Percentiles rank a stretch among this genome's conserved stretches.
Conservation (phyloP, 306 rosid species). For the Benincasa hispida region DNA sequence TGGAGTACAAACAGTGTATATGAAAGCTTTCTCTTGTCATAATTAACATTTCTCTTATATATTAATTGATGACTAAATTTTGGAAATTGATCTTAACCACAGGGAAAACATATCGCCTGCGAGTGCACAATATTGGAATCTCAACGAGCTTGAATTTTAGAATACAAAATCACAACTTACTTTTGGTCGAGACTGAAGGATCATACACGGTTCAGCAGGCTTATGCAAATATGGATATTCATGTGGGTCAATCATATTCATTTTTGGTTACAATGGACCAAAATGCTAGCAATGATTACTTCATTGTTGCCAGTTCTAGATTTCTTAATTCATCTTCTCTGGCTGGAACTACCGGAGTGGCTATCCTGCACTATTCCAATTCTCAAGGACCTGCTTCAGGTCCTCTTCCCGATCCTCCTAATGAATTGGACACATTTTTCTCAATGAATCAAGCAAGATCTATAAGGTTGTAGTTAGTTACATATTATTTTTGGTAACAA, state of each 20-base stretch:
- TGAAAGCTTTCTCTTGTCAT: neutral
- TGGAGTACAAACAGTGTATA: neutral
- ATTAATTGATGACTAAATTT: neutral
- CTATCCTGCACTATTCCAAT: slow-evolving; percentile 59
- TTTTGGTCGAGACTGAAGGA: slow-evolving; percentile 77
- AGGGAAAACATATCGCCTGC: slow-evolving; percentile 80
- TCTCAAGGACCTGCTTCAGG: slow-evolving; percentile 72
- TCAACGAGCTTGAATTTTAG: slow-evolving; percentile 81
- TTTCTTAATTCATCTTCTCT: slow-evolving; percentile 75
- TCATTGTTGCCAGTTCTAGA: slow-evolving; percentile 88
- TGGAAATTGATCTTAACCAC: slow-evolving; percentile 6
- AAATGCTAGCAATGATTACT: slow-evolving; percentile 85
- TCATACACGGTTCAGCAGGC: slow-evolving; percentile 52
- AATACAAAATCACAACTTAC: slow-evolving; percentile 62
- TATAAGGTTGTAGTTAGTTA: slow-evolving; percentile 47
- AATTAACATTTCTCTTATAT: neutral
- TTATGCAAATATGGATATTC: slow-evolving; percentile 59
- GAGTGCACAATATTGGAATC: slow-evolving; percentile 72
- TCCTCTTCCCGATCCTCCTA: slow-evolving; percentile 74
- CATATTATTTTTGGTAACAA: neutral
- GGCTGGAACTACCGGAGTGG: slow-evolving; percentile 77
- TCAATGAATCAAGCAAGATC: slow-evolving; percentile 74
- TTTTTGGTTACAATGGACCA: slow-evolving; percentile 71
- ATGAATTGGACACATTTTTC: slow-evolving; percentile 41
- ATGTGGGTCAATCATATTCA: slow-evolving; percentile 81